These are phyloP conservation scores for Zoysia matrella DNA, from an alignment of 202 grass and related monocot species.

Conservation along the genomic window DNA sequence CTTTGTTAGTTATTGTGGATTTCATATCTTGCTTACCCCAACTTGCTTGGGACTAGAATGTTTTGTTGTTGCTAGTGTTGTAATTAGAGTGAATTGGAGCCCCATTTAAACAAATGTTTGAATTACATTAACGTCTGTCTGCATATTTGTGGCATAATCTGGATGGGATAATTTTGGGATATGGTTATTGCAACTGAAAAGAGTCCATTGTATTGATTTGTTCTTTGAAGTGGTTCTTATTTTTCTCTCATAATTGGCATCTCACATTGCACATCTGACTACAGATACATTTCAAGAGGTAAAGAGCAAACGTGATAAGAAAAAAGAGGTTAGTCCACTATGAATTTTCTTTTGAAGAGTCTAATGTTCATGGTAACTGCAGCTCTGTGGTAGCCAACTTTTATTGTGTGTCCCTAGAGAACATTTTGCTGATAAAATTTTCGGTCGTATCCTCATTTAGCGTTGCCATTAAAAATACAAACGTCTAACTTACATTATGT, in stretches of 20 bases:
- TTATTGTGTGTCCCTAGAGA: background rate
- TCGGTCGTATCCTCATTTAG: background rate
- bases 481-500: slow-evolving; percentile 10
- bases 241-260: slow-evolving; percentile 16
- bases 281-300: slow-evolving; percentile 91
- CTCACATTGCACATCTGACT: slow-evolving; percentile 44
- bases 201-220: background rate
- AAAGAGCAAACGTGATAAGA: slow-evolving; percentile 87
- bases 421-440: slow-evolving; percentile 7
- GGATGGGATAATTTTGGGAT: slow-evolving; percentile 16
- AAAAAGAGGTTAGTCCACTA: slow-evolving; percentile 74
- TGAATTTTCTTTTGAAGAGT: background rate
- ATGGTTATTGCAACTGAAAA: slow-evolving; percentile 16
- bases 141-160: slow-evolving; percentile 17
- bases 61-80: background rate
- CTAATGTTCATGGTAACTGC: background rate
- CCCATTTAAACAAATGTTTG: slow-evolving; percentile 20
- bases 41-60: background rate
- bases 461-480: background rate
- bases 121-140: slow-evolving; percentile 23
- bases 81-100: background rate
- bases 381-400: slow-evolving; percentile 25
- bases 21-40: too few relatives aligned
- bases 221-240: slow-evolving; percentile 2
- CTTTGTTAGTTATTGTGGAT: too few relatives aligned